Base-by-base conservation (phyloP, 177 flowering plant species). In the Vitis hybrid region DNA sequence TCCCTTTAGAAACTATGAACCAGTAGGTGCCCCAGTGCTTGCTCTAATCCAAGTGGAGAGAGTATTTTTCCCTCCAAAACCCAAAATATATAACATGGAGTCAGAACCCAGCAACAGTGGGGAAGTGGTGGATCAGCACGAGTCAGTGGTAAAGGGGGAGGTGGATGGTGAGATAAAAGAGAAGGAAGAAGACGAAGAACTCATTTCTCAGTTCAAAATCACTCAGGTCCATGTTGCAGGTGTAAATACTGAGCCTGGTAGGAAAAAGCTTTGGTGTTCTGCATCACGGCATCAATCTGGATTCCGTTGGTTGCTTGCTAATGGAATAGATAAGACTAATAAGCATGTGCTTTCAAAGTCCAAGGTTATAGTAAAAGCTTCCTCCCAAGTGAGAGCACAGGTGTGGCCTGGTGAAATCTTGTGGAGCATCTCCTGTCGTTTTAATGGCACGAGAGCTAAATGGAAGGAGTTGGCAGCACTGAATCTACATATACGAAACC, bases 221-320 rank as follows among this genome's bases (percentile, higher is more conserved):
- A 70, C 60, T 40, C 80, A 70, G 50, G 80, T 76, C 19, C 83
- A 80, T 72, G 64, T 86, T 52, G 75, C 85, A 24, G 89, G 89
- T 3, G 52, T 83, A 66, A 75, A 80, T 50, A 49, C 75, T 32
- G 68, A 61, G 21, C 69, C 68, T 66, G 74, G 49, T 13, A 77
- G 65, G 74, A 78, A 77, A 72, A 84, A 80, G 52, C 76, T 71
- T 3, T 88, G 92, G 93, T 92, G 90, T 32, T 74, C 79, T 15
- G 62, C 72, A 67, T 70, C 72, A 8, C 97, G 90, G 70, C 89
- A 84, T 62, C 90, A 86, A 27, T 82, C 92, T 18, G 98, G 97
- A 24, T 82, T 86, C 11, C 91, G 94, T 9, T 93, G 98, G 98
- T 78, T 93, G 81, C 80, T 90, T 49, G 90, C 91, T 0, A 80